Base-by-base conservation (phyloP, 768 basidiomycete species). In the Clathrus columnatus region DNA sequence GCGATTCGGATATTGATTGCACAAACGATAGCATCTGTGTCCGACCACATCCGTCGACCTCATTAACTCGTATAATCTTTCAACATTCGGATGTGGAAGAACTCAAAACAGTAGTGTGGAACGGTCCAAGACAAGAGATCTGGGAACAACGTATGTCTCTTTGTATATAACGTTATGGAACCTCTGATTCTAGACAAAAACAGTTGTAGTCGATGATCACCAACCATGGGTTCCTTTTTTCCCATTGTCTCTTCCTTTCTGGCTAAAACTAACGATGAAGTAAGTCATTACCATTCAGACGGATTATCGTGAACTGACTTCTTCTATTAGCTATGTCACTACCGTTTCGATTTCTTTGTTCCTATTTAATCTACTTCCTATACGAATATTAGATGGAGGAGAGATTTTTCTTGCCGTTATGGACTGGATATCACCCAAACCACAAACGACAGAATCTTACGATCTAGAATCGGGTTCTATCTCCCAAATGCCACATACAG, bases 351-450 rank as follows among this genome's bases (percentile, higher is more conserved):
- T 92, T 28, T 91, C 89, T 2, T 72, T 94, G 1, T 91, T 80
- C 66, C 68, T 91, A 56, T 83, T 93, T 72, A 94, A 94, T 65
- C 76, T 89, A 24, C 73, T 93, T 21, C 90, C 91, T 0, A 65
- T 92, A 29, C 78, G 79, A 2, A 70, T 72, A 48, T 72, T 93
- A 18, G 91, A 94, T 58, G 91, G 91, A 24, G 69, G 74, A 7
- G 77, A 83, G 60, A 69, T 86, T 18, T 71, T 90, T 7, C 64
- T 62, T 7, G 62, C 60, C 24, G 53, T 69, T 32, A 53, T 69
- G 11, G 67, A 71, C 20, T 47, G 14, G 11, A 23, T 47, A 10
- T 47, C 46, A 23, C 21, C 7, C 6, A 47, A 47, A 47, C 18
- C 10, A 20, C 21, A 14, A 5, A 47, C 17, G 46, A 18, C 46